Evolutionary conservation across 768 basidiomycete genomes (phyloP), one percentile per base, ranked within the genome.

Genomic region (Clathrus columnatus): DNA sequence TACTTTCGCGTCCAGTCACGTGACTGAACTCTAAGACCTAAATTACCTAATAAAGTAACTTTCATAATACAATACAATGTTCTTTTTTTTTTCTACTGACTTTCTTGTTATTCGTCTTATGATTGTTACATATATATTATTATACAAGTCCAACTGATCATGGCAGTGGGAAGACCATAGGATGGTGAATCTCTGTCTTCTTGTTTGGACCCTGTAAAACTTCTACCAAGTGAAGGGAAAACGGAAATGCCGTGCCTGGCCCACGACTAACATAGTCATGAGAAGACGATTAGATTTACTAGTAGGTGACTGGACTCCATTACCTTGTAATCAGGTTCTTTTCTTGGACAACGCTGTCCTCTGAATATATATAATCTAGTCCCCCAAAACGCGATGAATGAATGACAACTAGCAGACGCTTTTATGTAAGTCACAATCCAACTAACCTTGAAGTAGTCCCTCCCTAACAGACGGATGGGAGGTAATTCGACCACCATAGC

Each of bases 261-360:
- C 87, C 87, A 28, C 85, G 85, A 64, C 85, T 88, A 56, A 4
- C 44, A n/a, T 30, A n/a, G 41, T 26, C n/a, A 14, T 43, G 23
- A 28, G 24, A 21, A 18, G 24, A 10, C 4, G 10, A 28, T 42
- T 18, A 47, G n/a, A 45, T 10, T 50, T 21, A 7, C 59, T 5
- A 8, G 17, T n/a, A 46, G 18, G 16, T 2, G 20, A 21, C 24
- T 18, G 4, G 46, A 61, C 70, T 28, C n/a, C n/a, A n/a, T n/a
- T 54, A 85, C 87, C 86, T 90, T n/a, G 88, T 90, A 10, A 91
- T 74, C 4, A 91, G 73, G 50, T 80, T 82, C 0, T 76, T 79
- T 4, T 86, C 87, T 18, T 87, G 70, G 32, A 90, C 85, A 5
- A 90, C 88, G 2, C 82, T 62, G 4, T 84, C 80, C 57, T 90